These are phyloP conservation scores for Dacryopinax primogenitus DNA, from an alignment of 768 basidiomycete genomes.

Conservation along the genomic window DNA sequence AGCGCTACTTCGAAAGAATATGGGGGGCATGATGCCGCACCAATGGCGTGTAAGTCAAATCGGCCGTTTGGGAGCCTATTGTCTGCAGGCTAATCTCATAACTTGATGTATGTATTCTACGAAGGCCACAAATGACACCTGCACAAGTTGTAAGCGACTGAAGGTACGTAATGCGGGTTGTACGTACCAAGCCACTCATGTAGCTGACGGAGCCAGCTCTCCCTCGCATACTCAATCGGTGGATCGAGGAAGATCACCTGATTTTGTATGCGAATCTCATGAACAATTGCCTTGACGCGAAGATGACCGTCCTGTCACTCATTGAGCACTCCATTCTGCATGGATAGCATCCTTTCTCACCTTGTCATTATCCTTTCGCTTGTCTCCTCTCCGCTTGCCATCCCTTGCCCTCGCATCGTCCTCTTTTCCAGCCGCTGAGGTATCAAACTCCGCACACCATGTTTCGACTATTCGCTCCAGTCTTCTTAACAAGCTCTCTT, in stretches of 20 bases:
- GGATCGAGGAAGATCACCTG: constrained; percentile 98
- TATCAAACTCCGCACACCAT: constrained; percentile 82
- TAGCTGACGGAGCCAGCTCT: constrained; percentile 76
- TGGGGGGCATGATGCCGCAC: constrained; percentile 32
- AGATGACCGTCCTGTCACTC: constrained; percentile 50
- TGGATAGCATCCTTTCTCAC: too few species aligned
- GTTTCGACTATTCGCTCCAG: constrained; percentile 64
- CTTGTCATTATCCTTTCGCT: constrained; percentile 68
- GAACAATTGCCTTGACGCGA: constrained; percentile 71
- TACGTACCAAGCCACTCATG: constrained; percentile 80
- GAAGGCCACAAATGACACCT: constrained; percentile 80
- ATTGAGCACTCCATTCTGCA: background rate
- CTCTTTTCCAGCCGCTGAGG: constrained; percentile 55
- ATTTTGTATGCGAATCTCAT: constrained; percentile 96
- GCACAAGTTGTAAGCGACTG: background rate
- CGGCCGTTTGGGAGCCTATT: constrained; percentile 46
- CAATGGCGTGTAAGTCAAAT: constrained; percentile 71
- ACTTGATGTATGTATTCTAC: constrained; percentile 82
- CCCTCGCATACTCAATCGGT: constrained; percentile 86
- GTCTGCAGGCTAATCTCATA: constrained; percentile 95
- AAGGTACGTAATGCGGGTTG: too few species aligned
- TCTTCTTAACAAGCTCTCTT: constrained; percentile 61
- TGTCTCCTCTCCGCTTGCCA: constrained; percentile 56
- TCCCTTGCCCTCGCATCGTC: constrained; percentile 38
- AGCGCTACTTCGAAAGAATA: constrained; percentile 8